Evolutionary conservation across 148 eudicot species (phyloP), one percentile per base, ranked within the genome.

Genomic region (Rhododendron vialii): DNA sequence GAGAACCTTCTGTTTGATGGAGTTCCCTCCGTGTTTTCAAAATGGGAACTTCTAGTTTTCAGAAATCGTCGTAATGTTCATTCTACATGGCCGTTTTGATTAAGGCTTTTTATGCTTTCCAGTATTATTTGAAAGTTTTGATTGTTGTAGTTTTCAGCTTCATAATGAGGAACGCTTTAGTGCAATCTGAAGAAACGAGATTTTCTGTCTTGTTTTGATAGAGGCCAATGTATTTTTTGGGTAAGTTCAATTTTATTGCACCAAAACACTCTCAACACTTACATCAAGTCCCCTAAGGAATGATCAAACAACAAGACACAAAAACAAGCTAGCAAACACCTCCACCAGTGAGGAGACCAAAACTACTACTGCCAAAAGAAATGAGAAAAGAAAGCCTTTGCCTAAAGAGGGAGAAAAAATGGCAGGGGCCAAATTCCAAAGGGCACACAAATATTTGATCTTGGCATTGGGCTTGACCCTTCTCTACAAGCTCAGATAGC

Each of bases 1-100:
- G 99, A 84, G 99, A 97, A 88, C 99, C 99, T 53, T 90, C 90
- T 71, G 88, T 94, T 81, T 95, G 87, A 92, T 90, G 86, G 88
- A 89, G 87, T 45, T 84, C 47, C 28, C 63, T 7, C 84, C 77
- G 9, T 26, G 67, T 24, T 55, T 33, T 82, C 22, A 3, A 38
- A 61, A 30, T 9, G 53, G 51, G 33, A 38, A 38, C 51, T 9
- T 41, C 22, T 14, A 2, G 18, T 26, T 28, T 81, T 81, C 17
- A 1, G 10, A 48, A 79, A 22, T 43, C 30, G 24, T 5, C 2
- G 2, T 30, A 13, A 33, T 7, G 15, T 14, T n/a, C 26, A 6
- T 65, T 65, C 12, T 71, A 14, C 20, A 75, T 36, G 26, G 48
- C 79, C 13, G 0, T 36, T 75, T 75, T 35, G 45, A 75, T 38